phyloP scores from a whole-genome alignment of 2,329 filamentous ascomycete species.

The Trichophyton schoenleinii region DNA sequence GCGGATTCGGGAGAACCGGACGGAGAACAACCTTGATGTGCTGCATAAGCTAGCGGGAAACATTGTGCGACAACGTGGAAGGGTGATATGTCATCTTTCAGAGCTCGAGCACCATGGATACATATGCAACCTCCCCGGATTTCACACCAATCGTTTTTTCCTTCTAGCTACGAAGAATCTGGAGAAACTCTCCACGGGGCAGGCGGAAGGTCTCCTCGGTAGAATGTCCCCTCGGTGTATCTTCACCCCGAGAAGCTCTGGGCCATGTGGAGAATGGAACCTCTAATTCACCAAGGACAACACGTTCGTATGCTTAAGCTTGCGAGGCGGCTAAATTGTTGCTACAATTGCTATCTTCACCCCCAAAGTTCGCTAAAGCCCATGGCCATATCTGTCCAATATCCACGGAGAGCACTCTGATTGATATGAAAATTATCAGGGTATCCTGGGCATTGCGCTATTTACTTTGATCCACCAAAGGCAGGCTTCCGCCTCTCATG shows the following conservation, averaged over 20 bases:
- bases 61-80: neutral
- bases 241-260: neutral
- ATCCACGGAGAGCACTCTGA: neutral
- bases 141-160: neutral
- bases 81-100: neutral
- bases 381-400: neutral
- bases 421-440: neutral
- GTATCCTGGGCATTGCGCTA: neutral
- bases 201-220: neutral
- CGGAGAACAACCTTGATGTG: neutral
- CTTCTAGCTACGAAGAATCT: neutral
- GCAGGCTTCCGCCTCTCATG: neutral
- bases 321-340: neutral
- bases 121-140: no score
- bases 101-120: neutral
- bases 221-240: neutral
- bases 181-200: neutral
- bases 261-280: constrained; percentile 3
- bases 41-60: neutral
- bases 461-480: neutral
- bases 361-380: neutral
- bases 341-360: neutral
- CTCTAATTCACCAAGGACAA: neutral
- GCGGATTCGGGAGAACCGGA: neutral
- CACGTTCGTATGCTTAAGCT: neutral